Conservation (phyloP, 202 grass and related monocot species). For the Cymbopogon flexuosus region DNA sequence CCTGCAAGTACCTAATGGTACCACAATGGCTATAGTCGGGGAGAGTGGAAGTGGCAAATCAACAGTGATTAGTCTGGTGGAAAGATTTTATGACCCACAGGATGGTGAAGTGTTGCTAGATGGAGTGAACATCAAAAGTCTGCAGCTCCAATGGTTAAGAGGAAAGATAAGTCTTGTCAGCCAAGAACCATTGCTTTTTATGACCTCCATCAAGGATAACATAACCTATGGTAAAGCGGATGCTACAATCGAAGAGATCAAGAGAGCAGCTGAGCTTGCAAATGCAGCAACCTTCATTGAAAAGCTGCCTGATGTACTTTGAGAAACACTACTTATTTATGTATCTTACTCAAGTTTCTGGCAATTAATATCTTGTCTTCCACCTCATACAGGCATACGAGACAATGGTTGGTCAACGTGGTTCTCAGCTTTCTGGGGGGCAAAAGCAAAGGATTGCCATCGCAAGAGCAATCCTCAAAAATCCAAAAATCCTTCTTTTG, state of each 20-base stretch:
- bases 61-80: slow-evolving; percentile 66
- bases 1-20: slow-evolving; percentile 54
- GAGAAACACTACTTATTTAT: slow-evolving; percentile 20
- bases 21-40: slow-evolving; percentile 88
- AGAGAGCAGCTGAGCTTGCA: slow-evolving; percentile 67
- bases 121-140: slow-evolving; percentile 67
- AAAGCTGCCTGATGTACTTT: slow-evolving; percentile 75
- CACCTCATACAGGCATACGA: slow-evolving; percentile 59
- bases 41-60: slow-evolving; percentile 92
- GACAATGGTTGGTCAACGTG: slow-evolving; percentile 74
- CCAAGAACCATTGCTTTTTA: slow-evolving; percentile 83
- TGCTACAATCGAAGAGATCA: slow-evolving; percentile 80
- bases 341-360: background rate
- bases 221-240: slow-evolving; percentile 82
- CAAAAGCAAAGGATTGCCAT: slow-evolving; percentile 96
- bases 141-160: slow-evolving; percentile 68
- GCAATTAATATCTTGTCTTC: slow-evolving; percentile 18
- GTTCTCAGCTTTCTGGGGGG: slow-evolving; percentile 82
- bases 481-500: slow-evolving; percentile 74
- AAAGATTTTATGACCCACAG: slow-evolving; percentile 89
- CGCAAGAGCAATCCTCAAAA: slow-evolving; percentile 80
- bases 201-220: slow-evolving; percentile 85
- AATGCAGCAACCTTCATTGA: slow-evolving; percentile 85
- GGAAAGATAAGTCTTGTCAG: slow-evolving; percentile 77
- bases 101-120: slow-evolving; percentile 77